These are phyloP conservation scores for Chaetomium cochliodes DNA, from an alignment of 495 filamentous ascomycete species.

Conservation along the genomic window DNA sequence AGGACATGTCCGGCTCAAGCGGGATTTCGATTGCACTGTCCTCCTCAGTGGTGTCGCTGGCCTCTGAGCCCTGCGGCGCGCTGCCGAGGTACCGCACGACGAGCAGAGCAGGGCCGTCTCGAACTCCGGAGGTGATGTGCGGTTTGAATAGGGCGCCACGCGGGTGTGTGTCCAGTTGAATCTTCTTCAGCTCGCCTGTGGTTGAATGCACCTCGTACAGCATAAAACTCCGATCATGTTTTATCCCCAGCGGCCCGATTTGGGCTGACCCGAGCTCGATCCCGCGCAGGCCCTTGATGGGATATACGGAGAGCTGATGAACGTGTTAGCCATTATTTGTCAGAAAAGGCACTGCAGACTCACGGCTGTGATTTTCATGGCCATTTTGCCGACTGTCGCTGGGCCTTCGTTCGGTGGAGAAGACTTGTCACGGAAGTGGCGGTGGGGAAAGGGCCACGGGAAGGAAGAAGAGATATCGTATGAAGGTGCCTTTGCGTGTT, in stretches of 20 bases:
- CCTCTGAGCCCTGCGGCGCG: constrained; percentile 25
- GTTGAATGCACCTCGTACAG: constrained; percentile 56
- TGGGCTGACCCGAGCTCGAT: constrained; percentile 55
- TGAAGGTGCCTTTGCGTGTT: not conserved
- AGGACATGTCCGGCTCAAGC: constrained; percentile 53
- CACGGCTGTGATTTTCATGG: constrained; percentile 29
- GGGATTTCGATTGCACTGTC: constrained; percentile 53
- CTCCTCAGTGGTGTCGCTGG: constrained; percentile 20
- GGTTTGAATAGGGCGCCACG: constrained; percentile 69
- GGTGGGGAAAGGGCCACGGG: not conserved
- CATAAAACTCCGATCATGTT: constrained; percentile 77
- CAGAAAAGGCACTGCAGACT: not conserved
- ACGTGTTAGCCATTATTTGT: not conserved
- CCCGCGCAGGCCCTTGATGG: constrained; percentile 79
- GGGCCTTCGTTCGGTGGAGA: not conserved
- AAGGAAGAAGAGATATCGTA: not conserved
- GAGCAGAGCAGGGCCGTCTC: constrained; percentile 36
- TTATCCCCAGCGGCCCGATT: constrained; percentile 66
- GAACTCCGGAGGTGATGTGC: constrained; percentile 38
- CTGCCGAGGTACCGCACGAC: constrained; percentile 53
- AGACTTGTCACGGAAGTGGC: not conserved
- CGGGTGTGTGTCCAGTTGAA: constrained; percentile 64
- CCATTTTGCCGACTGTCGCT: not conserved
- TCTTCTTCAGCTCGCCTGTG: constrained; percentile 52
- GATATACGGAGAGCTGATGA: constrained; percentile 75